Conservation (phyloP, 139 green algal species). For the Tetraselmis striata region DNA sequence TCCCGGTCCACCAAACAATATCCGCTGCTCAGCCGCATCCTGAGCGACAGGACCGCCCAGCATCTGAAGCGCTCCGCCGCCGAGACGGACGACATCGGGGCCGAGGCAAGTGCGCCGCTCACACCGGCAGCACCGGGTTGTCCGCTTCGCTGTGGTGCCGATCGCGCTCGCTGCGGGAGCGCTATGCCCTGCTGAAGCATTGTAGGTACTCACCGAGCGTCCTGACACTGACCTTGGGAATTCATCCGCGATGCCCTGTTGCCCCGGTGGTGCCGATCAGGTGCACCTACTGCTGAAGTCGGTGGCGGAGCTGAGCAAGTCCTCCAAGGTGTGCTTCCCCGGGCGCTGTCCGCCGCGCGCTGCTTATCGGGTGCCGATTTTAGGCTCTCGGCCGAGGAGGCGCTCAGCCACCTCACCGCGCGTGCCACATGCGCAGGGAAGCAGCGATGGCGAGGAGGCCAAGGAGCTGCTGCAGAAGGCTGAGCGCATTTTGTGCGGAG, state of each 20-base stretch:
- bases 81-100: neutral
- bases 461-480: conserved; percentile 37
- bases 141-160: too few species aligned
- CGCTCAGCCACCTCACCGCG: neutral
- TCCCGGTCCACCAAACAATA: too few species aligned
- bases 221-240: neutral
- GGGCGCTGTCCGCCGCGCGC: neutral
- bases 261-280: too few species aligned
- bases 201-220: too few species aligned
- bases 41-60: neutral
- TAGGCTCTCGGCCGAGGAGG: neutral
- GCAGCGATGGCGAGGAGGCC: conserved; percentile 6
- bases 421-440: neutral
- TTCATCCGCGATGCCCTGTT: neutral
- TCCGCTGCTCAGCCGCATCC: neutral
- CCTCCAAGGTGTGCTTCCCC: neutral
- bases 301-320: neutral
- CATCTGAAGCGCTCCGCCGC: neutral
- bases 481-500: conserved; percentile 35
- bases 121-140: too few species aligned
- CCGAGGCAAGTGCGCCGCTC: neutral
- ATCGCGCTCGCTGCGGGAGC: too few species aligned
- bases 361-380: neutral
- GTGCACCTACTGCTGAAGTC: neutral
- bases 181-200: too few species aligned